phyloP scores from a whole-genome alignment of 306 rosid genomes.

The Dalbergia cultrata region DNA sequence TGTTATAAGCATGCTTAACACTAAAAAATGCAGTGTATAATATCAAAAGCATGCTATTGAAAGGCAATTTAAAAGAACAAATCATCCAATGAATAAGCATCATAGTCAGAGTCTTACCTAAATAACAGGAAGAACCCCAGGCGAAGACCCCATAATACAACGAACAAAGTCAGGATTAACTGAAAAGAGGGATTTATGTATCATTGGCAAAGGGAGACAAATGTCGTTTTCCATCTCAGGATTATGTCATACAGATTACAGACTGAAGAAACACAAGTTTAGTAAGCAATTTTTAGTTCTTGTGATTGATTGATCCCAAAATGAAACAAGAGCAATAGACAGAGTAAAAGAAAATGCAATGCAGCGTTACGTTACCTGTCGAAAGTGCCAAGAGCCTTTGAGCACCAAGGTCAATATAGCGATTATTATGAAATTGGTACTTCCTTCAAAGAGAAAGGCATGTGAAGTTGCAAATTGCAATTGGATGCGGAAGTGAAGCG shows the following conservation, averaged over 20 bases:
- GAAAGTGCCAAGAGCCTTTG: conserved; percentile 81
- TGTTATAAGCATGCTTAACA: conserved; percentile 21
- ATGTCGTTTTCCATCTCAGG: too few relatives aligned
- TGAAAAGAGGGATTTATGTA: conserved; percentile 48
- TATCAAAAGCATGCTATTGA: not conserved
- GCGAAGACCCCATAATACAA: conserved; percentile 91
- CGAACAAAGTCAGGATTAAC: conserved; percentile 79
- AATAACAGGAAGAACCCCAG: conserved; percentile 73
- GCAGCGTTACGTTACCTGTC: conserved; percentile 67
- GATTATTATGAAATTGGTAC: conserved; percentile 86
- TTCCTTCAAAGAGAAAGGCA: conserved; percentile 60
- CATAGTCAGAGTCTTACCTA: conserved; percentile 58
- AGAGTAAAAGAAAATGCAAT: not conserved
- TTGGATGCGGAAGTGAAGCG: too few relatives aligned
- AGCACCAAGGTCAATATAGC: conserved; percentile 79
- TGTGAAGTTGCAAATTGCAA: not conserved
- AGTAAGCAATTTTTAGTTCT: not conserved
- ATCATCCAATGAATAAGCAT: not conserved
- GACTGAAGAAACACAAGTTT: not conserved
- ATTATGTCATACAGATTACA: too few relatives aligned
- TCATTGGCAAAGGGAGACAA: not conserved
- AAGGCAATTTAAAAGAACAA: conserved; percentile 12
- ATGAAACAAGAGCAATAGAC: not conserved
- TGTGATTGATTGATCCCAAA: not conserved
- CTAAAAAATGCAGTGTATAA: conserved; percentile 1